phyloP scores from a whole-genome alignment of 768 basidiomycete genomes.

The Lactarius akahatsu region DNA sequence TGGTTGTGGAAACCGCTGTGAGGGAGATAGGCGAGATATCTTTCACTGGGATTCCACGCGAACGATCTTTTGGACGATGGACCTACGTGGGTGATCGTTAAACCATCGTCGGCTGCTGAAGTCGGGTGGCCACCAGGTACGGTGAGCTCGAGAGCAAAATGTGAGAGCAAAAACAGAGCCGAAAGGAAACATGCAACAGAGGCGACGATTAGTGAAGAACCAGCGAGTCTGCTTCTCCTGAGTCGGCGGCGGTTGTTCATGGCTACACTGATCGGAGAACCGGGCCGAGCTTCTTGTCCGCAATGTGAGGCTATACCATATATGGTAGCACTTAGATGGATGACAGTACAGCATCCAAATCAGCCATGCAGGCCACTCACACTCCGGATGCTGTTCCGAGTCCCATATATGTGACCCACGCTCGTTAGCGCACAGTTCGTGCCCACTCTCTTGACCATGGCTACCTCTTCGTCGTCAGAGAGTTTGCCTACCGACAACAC shows the following conservation, averaged over 20 bases:
- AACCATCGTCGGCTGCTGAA: not conserved
- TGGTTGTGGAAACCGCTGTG: slow-evolving; percentile 88
- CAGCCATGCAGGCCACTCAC: too few species aligned
- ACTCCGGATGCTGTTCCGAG: too few species aligned
- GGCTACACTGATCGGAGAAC: too few species aligned
- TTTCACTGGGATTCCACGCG: slow-evolving; percentile 34
- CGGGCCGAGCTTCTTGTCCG: too few species aligned
- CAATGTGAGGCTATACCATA: too few species aligned
- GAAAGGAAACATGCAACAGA: slow-evolving; percentile 1
- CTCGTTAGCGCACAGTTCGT: not conserved
- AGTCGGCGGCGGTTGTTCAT: not conserved
- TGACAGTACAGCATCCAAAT: too few species aligned
- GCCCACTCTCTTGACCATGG: not conserved
- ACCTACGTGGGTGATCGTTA: not conserved
- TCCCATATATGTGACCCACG: not conserved
- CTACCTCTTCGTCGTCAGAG: not conserved
- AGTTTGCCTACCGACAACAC: not conserved
- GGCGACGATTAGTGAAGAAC: too few species aligned
- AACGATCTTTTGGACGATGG: slow-evolving; percentile 6
- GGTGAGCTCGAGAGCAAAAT: not conserved
- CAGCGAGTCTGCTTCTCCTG: not conserved
- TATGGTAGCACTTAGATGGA: too few species aligned
- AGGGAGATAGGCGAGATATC: slow-evolving; percentile 72
- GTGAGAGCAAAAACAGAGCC: slow-evolving; percentile 1
- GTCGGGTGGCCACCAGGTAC: not conserved